Conservation (phyloP, 352 stramenopile genomes). For the Globisporangium echinulatum region DNA sequence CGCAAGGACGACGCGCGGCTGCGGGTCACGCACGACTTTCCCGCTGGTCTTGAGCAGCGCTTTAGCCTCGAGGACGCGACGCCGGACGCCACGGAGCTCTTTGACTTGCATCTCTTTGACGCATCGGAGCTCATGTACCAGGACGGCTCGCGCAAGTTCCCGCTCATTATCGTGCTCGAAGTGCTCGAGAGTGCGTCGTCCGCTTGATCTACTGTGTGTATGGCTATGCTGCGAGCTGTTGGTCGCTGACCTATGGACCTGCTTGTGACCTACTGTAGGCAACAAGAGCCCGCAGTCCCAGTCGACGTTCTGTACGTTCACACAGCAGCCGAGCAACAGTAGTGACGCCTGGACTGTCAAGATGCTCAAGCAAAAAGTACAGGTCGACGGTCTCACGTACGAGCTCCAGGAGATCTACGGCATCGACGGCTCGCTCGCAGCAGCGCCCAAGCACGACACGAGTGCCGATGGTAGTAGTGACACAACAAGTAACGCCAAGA, state of each 20-base stretch:
- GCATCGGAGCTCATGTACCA: conserved; percentile 43
- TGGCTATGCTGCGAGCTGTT: background rate
- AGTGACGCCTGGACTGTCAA: conserved; percentile 45
- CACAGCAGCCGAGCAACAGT: conserved; percentile 26
- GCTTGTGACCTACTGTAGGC: background rate
- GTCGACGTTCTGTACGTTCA: conserved; percentile 73
- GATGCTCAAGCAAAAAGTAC: conserved; percentile 83
- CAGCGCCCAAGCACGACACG: conserved; percentile 29
- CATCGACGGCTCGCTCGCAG: conserved; percentile 65
- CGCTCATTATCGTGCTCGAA: conserved; percentile 66
- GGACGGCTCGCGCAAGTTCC: conserved; percentile 33
- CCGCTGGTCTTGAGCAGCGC: conserved; percentile 39
- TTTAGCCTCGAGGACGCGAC: conserved; percentile 34
- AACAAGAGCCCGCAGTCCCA: conserved; percentile 56
- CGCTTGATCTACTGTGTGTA: background rate
- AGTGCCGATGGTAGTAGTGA: conserved; percentile 6
- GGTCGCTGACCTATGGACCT: background rate
- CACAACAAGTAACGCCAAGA: conserved; percentile 5
- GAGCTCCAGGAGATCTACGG: conserved; percentile 87
- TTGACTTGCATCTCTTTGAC: conserved; percentile 39
- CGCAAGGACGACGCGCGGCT: conserved; percentile 32
- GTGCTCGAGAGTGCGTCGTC: conserved; percentile 25
- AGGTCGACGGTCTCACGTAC: conserved; percentile 67
- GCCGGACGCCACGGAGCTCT: conserved; percentile 9
- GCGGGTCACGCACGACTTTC: conserved; percentile 32